A percentile compares a stretch with the other conserved stretches of the same genome.
phyloP scores from a whole-genome alignment of 768 basidiomycete genomes.

The Stropharia rugosoannulata region DNA sequence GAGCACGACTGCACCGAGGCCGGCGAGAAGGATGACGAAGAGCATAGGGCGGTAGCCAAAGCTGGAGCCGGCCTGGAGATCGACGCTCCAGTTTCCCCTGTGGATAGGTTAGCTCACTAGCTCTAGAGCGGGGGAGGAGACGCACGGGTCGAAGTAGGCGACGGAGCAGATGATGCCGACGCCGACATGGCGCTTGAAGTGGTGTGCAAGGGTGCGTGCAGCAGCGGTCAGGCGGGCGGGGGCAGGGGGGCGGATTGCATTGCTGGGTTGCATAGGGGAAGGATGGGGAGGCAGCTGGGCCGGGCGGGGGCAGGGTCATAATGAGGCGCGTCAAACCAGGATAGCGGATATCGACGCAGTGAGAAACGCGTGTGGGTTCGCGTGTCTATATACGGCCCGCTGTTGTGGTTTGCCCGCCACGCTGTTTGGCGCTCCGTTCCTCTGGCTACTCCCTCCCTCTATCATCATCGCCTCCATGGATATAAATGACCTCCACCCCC shows the following conservation, averaged over 20 bases:
- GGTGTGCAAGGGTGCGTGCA: constrained; percentile 35
- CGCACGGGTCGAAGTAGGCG: constrained; percentile 86
- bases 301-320: constrained; percentile 23
- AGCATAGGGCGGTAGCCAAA: constrained; percentile 81
- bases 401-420: constrained; percentile 16
- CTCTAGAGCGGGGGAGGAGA: constrained; percentile 7
- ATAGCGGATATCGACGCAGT: constrained; percentile 30
- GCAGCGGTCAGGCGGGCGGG: constrained; percentile 5
- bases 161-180: constrained; percentile 83
- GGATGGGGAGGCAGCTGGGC: constrained; percentile 13
- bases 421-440: constrained; percentile 18
- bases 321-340: constrained; percentile 28
- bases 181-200: constrained; percentile 65
- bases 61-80: constrained; percentile 75
- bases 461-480: constrained; percentile 30
- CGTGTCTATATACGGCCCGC: constrained; percentile 23
- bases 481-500: constrained; percentile 68
- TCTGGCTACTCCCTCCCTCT: constrained; percentile 17
- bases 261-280: constrained; percentile 18
- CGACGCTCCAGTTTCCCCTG: constrained; percentile 79
- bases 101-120: not conserved
- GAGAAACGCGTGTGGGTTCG: constrained; percentile 28
- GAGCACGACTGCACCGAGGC: constrained; percentile 76
- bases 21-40: constrained; percentile 81
- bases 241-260: constrained; percentile 7